Base-by-base conservation (phyloP, 768 basidiomycete species). In the Hericium erinaceus region DNA sequence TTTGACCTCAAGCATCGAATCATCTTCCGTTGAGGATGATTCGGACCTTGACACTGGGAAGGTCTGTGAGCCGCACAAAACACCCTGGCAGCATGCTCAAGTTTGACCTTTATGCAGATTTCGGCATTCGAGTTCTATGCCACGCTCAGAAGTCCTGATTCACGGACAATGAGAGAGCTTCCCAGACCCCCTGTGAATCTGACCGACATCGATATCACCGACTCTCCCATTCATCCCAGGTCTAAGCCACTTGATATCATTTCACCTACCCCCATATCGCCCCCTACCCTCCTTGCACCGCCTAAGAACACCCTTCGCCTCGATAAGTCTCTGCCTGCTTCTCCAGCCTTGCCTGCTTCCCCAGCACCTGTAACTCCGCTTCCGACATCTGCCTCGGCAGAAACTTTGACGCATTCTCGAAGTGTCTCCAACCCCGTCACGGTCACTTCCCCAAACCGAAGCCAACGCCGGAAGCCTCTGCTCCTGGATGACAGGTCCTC, bases 311-410 rank as follows among this genome's bases (percentile, higher is more conserved):
- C 24, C 56, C 64, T 38, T 46, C 64, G 40, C 60, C 53, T 50
- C 16, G 54, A 54, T 52, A 61, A 61, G 60, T 61, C 50, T 20
- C 48, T 59, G 13, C 56, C 58, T 33, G 64, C 55, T 5, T 63
- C 61, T 1, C 61, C 61, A 2, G n/a, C 20, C 5, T 51, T 59
- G 16, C 56, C 58, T 39, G 64, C 55, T 3, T 63, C 62, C 1
- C 62, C 62, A 2, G 18, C 20, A 10, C 16, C 58, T 15, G 46
- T 33, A 11, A 9, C 46, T 6, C 46, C 56, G 7, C 24, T 22
- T 6, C 60, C 58, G n/a, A 39, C 5, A 40, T 56, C 58, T 3
- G 18, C 41, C 10, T 33, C 13, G 16, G 16, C 18, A 13, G 60
- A 59, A 8, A 8, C 39, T 26, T 8, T 44, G 38, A 15, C 18